These are phyloP conservation scores for Pochonia chlamydosporia DNA, from an alignment of 2,329 filamentous ascomycete genomes.

Conservation along the genomic window DNA sequence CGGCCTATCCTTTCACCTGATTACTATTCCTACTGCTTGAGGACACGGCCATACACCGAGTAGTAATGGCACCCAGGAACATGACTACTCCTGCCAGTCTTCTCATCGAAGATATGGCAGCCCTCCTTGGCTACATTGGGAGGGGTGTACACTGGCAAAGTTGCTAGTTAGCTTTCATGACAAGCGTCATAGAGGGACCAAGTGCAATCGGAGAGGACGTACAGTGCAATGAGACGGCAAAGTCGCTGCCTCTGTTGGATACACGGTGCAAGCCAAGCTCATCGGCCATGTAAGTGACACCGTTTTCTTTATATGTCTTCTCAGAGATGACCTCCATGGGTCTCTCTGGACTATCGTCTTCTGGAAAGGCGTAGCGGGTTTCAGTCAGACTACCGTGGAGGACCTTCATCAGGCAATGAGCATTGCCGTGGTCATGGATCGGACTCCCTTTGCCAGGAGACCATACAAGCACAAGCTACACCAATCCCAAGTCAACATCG, in stretches of 20 bases:
- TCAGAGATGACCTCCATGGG: conserved; percentile 62
- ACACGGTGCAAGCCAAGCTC: conserved; percentile 82
- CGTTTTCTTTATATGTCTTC: conserved; percentile 61
- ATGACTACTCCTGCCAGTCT: conserved; percentile 68
- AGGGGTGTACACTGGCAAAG: conserved; percentile 65
- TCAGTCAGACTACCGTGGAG: conserved; percentile 74
- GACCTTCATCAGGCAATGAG: conserved; percentile 90
- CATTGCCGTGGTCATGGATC: conserved; percentile 84
- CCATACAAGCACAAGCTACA: conserved; percentile 82
- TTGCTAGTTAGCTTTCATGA: conserved; percentile 23
- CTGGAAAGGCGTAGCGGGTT: conserved; percentile 72
- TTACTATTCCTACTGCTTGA: conserved; percentile 29
- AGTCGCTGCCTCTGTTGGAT: conserved; percentile 66
- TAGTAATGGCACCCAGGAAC: conserved; percentile 67
- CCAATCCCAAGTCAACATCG: background rate
- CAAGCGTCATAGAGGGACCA: conserved; percentile 20
- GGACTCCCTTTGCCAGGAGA: conserved; percentile 75
- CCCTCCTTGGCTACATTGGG: conserved; percentile 81
- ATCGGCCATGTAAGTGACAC: conserved; percentile 89
- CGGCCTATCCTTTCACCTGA: background rate
- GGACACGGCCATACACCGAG: conserved; percentile 52
- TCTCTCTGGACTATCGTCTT: conserved; percentile 35
- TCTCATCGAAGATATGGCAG: conserved; percentile 74
- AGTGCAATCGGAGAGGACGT: conserved; percentile 24
- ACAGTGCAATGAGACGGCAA: conserved; percentile 79